Evolutionary conservation across 2,329 filamentous ascomycete genomes (phyloP).

Genomic region (Trichoderma oligosporum): DNA sequence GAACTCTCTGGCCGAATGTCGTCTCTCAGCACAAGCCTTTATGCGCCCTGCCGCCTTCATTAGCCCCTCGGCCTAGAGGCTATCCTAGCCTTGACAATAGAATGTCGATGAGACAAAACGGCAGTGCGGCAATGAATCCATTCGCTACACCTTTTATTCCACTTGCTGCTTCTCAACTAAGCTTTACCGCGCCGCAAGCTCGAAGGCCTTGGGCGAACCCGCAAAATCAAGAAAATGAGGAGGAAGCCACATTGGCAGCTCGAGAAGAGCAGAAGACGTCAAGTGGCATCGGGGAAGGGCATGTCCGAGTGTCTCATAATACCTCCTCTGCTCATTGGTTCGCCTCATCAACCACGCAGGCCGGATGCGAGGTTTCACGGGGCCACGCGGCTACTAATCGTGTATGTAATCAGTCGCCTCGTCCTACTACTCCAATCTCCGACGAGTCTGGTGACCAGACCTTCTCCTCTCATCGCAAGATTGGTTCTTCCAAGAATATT

Average conservation of each 20-base stretch:
- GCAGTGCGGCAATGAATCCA: slow-evolving; percentile 32
- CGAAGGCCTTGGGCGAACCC: neutral
- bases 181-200: neutral
- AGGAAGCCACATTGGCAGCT: neutral
- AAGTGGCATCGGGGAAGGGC: neutral
- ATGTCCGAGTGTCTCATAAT: neutral
- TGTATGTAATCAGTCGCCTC: neutral
- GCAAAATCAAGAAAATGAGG: neutral
- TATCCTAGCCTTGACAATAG: neutral
- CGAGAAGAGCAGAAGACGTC: neutral
- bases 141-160: slow-evolving; percentile 29
- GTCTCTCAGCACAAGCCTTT: neutral
- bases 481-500: neutral
- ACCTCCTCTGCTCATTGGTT: neutral
- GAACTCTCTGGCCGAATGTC: neutral
- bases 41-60: neutral
- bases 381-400: slow-evolving; percentile 1
- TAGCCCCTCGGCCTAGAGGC: neutral
- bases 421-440: neutral
- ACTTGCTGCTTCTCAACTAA: slow-evolving; percentile 6
- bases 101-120: neutral
- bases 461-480: neutral
- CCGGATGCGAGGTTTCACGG: slow-evolving; percentile 13
- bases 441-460: neutral
- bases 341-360: neutral